Base-by-base conservation (phyloP, 176 grass and related monocot species). In the Microstegium vimineum region DNA sequence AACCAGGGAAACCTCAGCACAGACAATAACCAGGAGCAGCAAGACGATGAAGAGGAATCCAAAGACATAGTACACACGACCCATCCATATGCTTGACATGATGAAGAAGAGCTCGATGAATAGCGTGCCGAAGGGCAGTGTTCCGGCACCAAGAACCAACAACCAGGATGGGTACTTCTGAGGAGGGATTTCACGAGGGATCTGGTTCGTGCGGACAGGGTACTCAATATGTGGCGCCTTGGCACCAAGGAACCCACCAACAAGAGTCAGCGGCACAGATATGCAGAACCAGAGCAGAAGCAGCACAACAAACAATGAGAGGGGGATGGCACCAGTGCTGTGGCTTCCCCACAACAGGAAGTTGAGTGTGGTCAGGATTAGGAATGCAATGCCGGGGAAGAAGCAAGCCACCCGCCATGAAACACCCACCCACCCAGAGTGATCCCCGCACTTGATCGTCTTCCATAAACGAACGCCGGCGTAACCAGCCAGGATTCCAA, bases 91-190 rank as follows among this genome's bases (percentile, higher is more conserved):
- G 83, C 92, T 94, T 32, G 92, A 94, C 92, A 94, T 91, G 71
- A 94, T 91, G 83, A 94, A 94, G 92, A 94, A 94, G 72, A 94
- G 92, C 80, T 91, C 92, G 2, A 94, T 94, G 83, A 94, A 94
- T 15, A 94, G 83, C 60, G 92, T 94, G 52, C 92, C 92, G 10
- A 94, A 94, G 60, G 92, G 92, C 67, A 94, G 76, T 3, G 92
- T 94, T 54, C 92, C 92, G 14, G 92, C 92, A 10, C 92, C 92
- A 20, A 94, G 86, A 62, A 94, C 92, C 83, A 94, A 26, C 89
- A 94, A 10, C 92, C 89, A 94, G 36, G 92, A 91, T 3, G 92
- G 92, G 76, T 94, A 94, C 81, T 89, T 94, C 82, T 94, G 92
- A 10, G 89, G 86, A 37, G 92, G 92, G 56, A 91, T 91, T 64